Conservation (phyloP, 305 asterid genomes). For the Fraxinus ornus region DNA sequence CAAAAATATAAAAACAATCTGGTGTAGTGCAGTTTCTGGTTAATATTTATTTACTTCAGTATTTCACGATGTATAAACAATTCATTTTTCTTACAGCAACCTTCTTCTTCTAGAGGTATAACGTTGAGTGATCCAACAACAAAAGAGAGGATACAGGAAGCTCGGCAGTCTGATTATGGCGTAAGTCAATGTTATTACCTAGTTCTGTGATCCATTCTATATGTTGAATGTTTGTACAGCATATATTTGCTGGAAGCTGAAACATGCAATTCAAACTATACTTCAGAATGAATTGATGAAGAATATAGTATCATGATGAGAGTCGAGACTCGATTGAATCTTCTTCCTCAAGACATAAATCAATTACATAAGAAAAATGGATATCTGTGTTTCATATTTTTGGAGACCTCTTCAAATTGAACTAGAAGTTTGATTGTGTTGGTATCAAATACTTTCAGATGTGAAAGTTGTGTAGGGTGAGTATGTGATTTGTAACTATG, state of each 20-base stretch:
- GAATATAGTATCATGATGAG: slow-evolving; percentile 7
- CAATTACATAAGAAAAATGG: slow-evolving; percentile 1
- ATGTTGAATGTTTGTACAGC: background rate
- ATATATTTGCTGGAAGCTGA: background rate
- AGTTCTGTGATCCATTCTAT: slow-evolving; percentile 18
- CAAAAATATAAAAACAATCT: slow-evolving; percentile 2
- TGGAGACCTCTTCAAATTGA: background rate
- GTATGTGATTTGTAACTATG: background rate
- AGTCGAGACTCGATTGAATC: slow-evolving; percentile 1
- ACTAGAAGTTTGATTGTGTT: background rate
- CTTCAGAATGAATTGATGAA: background rate
- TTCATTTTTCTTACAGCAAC: slow-evolving; percentile 43
- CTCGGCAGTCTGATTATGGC: slow-evolving; percentile 58
- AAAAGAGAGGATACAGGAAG: slow-evolving; percentile 67
- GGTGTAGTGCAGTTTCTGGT: slow-evolving; percentile 1
- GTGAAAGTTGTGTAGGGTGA: slow-evolving; percentile 8
- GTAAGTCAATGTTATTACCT: slow-evolving; percentile 39
- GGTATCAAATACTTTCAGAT: slow-evolving; percentile 4
- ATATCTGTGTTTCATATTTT: background rate
- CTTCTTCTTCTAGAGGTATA: slow-evolving; percentile 61
- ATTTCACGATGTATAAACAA: slow-evolving; percentile 18
- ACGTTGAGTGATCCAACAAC: slow-evolving; percentile 54
- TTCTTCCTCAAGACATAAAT: background rate
- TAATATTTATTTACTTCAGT: background rate
- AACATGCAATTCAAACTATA: slow-evolving; percentile 5